A percentile compares a stretch with the other conserved stretches of the same genome.
Conservation (phyloP, 2,329 filamentous ascomycete species). For the Cladosporium cucumerinum region DNA sequence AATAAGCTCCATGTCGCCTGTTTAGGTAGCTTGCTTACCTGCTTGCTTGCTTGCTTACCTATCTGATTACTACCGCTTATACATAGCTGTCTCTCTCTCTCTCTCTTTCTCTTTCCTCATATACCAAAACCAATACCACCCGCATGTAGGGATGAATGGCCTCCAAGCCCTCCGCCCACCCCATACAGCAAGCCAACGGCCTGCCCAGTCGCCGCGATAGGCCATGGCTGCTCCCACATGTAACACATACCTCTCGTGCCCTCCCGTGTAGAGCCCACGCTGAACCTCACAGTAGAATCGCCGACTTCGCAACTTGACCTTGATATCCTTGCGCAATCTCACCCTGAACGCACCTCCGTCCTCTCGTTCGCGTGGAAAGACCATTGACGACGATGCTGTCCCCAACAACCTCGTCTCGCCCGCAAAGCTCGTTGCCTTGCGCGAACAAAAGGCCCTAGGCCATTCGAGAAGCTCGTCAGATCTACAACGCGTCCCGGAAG, state of each 20-base stretch:
- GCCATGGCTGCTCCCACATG: conserved; percentile 53
- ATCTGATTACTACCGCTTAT: neutral
- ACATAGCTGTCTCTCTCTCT: neutral
- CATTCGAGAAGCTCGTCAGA: conserved; percentile 60
- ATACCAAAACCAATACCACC: conserved; percentile 1
- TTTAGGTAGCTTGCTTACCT: neutral
- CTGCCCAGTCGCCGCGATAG: conserved; percentile 40
- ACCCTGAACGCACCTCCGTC: conserved; percentile 57
- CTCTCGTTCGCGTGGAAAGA: conserved; percentile 50
- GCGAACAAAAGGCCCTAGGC: conserved; percentile 48
- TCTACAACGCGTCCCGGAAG: conserved; percentile 39
- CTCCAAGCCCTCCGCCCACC: conserved; percentile 15
- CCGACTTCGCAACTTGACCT: conserved; percentile 80
- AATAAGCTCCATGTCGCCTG: neutral
- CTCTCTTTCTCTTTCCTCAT: neutral
- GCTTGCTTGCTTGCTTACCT: neutral
- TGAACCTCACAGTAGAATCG: conserved; percentile 60
- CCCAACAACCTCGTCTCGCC: conserved; percentile 65
- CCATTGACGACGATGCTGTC: conserved; percentile 73
- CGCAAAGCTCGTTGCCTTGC: conserved; percentile 59
- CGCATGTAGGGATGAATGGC: conserved; percentile 22
- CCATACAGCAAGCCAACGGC: conserved; percentile 7
- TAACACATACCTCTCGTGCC: conserved; percentile 28
- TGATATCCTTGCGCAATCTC: conserved; percentile 82
- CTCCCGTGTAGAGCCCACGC: neutral